These are phyloP conservation scores for Posidonia australis DNA, from an alignment of 106 monocot species.

Conservation along the genomic window DNA sequence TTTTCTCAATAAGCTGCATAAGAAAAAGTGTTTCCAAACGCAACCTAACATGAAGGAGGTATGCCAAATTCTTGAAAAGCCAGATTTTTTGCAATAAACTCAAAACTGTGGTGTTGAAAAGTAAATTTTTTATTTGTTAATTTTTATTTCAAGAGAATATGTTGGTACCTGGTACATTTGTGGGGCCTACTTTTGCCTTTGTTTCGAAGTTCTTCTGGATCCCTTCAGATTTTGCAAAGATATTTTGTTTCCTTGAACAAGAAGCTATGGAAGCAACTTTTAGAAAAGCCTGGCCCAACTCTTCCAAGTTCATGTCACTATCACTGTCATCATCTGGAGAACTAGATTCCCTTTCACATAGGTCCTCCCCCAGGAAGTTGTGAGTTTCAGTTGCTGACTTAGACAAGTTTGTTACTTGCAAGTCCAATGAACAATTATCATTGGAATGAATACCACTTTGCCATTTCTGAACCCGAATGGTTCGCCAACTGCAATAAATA, in stretches of 20 bases:
- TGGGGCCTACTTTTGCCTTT: background rate
- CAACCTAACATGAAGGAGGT: no score
- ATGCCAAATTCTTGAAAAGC: no score
- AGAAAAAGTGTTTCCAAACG: no score
- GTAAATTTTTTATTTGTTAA: no score
- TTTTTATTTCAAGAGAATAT: background rate
- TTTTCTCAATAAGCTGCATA: no score
- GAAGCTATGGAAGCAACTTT: conserved; percentile 36
- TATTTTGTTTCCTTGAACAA: conserved; percentile 33
- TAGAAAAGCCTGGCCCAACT: conserved; percentile 41
- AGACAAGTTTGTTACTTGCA: conserved; percentile 8
- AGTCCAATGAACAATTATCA: background rate
- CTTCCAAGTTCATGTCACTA: conserved; percentile 49
- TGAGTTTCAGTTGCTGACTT: conserved; percentile 2
- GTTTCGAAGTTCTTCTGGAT: conserved; percentile 11
- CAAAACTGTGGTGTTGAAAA: no score
- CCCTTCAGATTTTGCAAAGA: conserved; percentile 15
- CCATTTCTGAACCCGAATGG: conserved; percentile 58
- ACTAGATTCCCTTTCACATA: conserved; percentile 6
- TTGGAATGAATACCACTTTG: conserved; percentile 1
- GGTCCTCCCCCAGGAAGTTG: conserved; percentile 3
- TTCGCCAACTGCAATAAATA: conserved; percentile 46
- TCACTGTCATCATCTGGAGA: conserved; percentile 23
- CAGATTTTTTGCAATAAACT: no score
- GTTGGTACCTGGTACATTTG: background rate